A percentile compares a stretch with the other conserved stretches of the same genome.
Conservation (phyloP, 1,284 basidiomycete species). For the Apiotrichum sp. region DNA sequence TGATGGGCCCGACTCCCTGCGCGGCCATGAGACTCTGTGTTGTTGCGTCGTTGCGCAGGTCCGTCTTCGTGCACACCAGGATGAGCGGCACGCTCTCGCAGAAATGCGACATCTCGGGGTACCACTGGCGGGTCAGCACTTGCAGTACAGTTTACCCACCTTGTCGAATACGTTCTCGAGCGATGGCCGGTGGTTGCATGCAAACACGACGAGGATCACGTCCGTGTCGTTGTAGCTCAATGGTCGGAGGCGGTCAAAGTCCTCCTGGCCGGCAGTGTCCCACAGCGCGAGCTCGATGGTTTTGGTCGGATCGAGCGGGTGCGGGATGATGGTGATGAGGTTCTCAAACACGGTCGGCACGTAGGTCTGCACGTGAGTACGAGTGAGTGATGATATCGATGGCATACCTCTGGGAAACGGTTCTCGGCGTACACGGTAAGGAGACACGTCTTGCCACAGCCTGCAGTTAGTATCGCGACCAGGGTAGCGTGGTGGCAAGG, state of each 20-base stretch:
- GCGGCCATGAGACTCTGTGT: slow-evolving; percentile 87
- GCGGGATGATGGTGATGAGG: slow-evolving; percentile 79
- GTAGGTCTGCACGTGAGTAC: slow-evolving; percentile 69
- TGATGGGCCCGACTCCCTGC: slow-evolving; percentile 80
- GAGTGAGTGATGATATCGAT: no score
- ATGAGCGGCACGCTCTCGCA: slow-evolving; percentile 89
- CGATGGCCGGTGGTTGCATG: slow-evolving; percentile 92
- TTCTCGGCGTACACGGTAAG: slow-evolving; percentile 76
- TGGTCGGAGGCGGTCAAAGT: slow-evolving; percentile 90
- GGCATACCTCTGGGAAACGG: slow-evolving; percentile 84
- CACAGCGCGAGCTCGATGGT: slow-evolving; percentile 89
- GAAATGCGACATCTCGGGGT: slow-evolving; percentile 94
- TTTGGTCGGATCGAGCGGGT: slow-evolving; percentile 67
- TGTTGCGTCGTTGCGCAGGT: slow-evolving; percentile 79
- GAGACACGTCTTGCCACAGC: slow-evolving; percentile 58
- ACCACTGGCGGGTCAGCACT: slow-evolving; percentile 61
- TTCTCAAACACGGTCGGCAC: slow-evolving; percentile 98
- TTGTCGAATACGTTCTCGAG: slow-evolving; percentile 85
- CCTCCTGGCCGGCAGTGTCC: slow-evolving; percentile 98
- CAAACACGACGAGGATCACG: slow-evolving; percentile 95
- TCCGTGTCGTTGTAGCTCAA: slow-evolving; percentile 94
- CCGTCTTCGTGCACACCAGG: slow-evolving; percentile 89
- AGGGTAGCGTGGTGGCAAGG: neutral
- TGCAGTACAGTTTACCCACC: slow-evolving; percentile 27
- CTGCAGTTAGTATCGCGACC: slow-evolving; percentile 21